These are phyloP conservation scores for Aspergillus steynii DNA, from an alignment of 495 filamentous ascomycete species.

Conservation along the genomic window DNA sequence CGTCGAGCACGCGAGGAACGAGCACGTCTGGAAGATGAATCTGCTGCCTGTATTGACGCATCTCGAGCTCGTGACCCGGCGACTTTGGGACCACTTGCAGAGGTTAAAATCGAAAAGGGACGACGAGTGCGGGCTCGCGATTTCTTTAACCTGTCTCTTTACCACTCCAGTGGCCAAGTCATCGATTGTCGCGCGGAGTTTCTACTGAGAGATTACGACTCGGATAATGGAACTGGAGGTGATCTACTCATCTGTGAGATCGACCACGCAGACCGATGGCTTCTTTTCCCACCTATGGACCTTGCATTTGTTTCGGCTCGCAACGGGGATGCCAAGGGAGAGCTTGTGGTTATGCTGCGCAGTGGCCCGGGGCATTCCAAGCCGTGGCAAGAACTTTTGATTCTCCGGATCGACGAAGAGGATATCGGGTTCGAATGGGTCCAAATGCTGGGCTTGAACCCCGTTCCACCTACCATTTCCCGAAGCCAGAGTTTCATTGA, in stretches of 20 bases:
- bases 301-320: conserved; percentile 73
- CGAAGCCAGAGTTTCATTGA: conserved; percentile 54
- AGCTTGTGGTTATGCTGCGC: conserved; percentile 84
- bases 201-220: conserved; percentile 74
- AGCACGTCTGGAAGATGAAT: conserved; percentile 87
- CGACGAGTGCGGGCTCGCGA: conserved; percentile 85
- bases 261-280: conserved; percentile 71
- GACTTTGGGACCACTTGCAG: conserved; percentile 67
- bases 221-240: conserved; percentile 56
- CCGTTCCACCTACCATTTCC: conserved; percentile 66
- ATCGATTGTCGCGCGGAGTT: conserved; percentile 89
- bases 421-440: conserved; percentile 86
- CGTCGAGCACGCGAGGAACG: conserved; percentile 80
- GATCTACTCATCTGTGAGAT: conserved; percentile 92
- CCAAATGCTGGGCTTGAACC: conserved; percentile 72
- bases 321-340: conserved; percentile 64
- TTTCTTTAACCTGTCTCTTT: conserved; percentile 79
- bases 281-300: conserved; percentile 85
- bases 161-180: conserved; percentile 86
- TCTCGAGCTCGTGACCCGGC: conserved; percentile 74
- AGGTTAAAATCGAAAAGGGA: conserved; percentile 67
- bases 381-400: conserved; percentile 80
- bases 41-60: conserved; percentile 79
- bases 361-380: conserved; percentile 40
- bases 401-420: conserved; percentile 67